A percentile compares a stretch with the other conserved stretches of the same genome.
Conservation (phyloP, 2,329 filamentous ascomycete species). For the Pezicula carpinea region DNA sequence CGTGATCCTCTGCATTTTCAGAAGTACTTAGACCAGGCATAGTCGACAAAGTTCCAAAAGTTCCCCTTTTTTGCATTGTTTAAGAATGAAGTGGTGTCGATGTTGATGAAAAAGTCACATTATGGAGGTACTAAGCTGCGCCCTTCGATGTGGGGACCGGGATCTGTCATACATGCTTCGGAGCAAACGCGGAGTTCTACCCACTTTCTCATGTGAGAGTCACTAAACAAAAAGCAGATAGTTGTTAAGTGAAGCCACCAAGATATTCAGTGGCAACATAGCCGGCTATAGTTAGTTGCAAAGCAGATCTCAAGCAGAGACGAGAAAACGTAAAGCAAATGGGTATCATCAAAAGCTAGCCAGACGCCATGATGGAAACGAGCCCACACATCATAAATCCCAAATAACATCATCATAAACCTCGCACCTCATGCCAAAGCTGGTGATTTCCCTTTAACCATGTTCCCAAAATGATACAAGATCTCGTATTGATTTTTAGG, state of each 20-base stretch:
- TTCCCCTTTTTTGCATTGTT: no score
- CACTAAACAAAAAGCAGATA: no score
- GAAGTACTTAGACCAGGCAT: slow-evolving; percentile 15
- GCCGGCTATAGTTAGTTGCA: no score
- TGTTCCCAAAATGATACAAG: slow-evolving; percentile 16
- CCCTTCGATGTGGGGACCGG: not conserved
- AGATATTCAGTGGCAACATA: no score
- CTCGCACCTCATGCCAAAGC: not conserved
- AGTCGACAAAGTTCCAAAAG: not conserved
- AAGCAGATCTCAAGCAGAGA: no score
- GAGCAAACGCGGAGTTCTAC: no score
- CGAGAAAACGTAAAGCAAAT: slow-evolving; percentile 13
- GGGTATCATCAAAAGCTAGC: slow-evolving; percentile 20
- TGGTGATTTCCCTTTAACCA: slow-evolving; percentile 1
- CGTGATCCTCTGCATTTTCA: slow-evolving; percentile 12
- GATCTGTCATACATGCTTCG: no score
- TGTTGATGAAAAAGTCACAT: not conserved
- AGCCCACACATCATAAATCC: not conserved
- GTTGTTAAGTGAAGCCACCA: no score
- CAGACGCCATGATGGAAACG: slow-evolving; percentile 8
- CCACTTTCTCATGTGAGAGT: no score
- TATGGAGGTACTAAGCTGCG: not conserved
- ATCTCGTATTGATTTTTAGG: slow-evolving; percentile 10
- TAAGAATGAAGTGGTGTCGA: no score
- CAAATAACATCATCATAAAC: not conserved